Evolutionary conservation across 495 filamentous ascomycete species (phyloP), one percentile per base, ranked within the genome.

Genomic region (Penicillium argentinense): DNA sequence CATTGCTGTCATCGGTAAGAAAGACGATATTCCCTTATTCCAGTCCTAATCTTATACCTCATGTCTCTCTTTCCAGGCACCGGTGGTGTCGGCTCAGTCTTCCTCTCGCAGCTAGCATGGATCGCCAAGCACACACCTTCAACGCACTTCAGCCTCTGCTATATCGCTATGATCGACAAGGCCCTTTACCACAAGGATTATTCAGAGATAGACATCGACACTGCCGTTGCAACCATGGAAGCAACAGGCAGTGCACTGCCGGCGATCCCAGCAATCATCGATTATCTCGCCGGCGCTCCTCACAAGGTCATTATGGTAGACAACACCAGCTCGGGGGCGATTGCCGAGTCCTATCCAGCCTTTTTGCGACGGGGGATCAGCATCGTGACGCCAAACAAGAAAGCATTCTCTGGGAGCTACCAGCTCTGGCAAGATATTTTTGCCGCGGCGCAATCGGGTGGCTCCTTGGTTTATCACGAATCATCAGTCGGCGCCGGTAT

Each of bases 371-470:
- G 12, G 19, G 39, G 39, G 3, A 42, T 42, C 25, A 42, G 25
- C 39, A 42, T 42, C n/a, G 27, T 42, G 1, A 42, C 39, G 4
- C 39, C 39, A 0, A 42, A 42, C 24, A 42, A 42, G 9, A 42
- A 42, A 28, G 39, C 39, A 5, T 42, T 42, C 14, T 42, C 39
- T 9, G 39, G 39, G 19, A 42, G 39, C 14, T 42, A 42, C 3
- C 39, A 42, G 27, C 24, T 42, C 13, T 42, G 39, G 39, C 39
- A 42, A 28, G 39, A 42, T 19, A 42, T 42, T 5, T 42, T 42
- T n/a, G 19, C 8, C 5, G 39, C 39, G 16, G 39, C 39, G 3
- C 4, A 42, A 17, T 42, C 25, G 12, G 27, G 39, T 17, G 39
- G 39, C 4, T 26, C 39, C 3, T 16, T 42, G 12, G 25, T 42